Conservation (phyloP, 345 rosid genomes). For the Euphorbia pulcherrima region DNA sequence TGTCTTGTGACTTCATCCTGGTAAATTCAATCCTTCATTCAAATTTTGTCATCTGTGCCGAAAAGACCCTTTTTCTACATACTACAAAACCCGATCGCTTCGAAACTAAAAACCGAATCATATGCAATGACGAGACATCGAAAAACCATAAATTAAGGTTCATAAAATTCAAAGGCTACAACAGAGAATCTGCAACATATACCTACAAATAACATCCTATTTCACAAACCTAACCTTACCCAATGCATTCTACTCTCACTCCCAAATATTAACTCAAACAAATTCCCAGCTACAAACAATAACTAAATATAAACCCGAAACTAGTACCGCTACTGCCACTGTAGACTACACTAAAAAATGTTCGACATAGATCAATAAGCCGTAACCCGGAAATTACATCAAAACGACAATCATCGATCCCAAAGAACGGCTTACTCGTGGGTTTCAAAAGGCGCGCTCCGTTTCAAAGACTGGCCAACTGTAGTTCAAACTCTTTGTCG, state of each 20-base stretch:
- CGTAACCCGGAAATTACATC: constrained; percentile 10
- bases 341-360: constrained; percentile 28
- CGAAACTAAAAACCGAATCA: not conserved
- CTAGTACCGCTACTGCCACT: constrained; percentile 34
- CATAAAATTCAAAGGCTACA: not conserved
- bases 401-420: constrained; percentile 5
- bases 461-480: not conserved
- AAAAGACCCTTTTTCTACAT: no score
- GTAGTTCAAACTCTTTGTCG: constrained; percentile 41
- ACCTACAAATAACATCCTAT: constrained; percentile 22
- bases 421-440: constrained; percentile 17
- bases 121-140: not conserved
- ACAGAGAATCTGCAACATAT: constrained; percentile 20
- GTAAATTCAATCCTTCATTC: no score
- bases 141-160: no score
- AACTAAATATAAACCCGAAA: not conserved
- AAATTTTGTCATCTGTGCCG: no score
- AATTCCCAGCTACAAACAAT: constrained; percentile 23
- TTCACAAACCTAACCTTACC: constrained; percentile 31
- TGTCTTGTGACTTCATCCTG: no score
- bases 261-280: constrained; percentile 17
- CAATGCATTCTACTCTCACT: constrained; percentile 25
- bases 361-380: not conserved
- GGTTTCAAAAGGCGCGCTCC: not conserved
- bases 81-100: no score